Evolutionary conservation across 257 asterid genomes (phyloP).

Genomic region (Scutellaria minor): DNA sequence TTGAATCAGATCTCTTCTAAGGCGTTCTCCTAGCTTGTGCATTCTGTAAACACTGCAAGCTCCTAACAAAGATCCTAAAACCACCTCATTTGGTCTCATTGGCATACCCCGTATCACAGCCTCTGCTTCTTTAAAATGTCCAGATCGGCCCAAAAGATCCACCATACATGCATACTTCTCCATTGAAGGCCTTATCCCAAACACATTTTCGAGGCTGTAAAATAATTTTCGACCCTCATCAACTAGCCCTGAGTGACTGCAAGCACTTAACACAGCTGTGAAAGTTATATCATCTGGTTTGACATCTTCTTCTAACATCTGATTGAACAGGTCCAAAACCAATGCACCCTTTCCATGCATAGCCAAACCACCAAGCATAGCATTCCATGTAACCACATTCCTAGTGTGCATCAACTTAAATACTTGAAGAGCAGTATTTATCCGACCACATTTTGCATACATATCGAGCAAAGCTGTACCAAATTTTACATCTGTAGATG

Average conservation of each 20-base stretch:
- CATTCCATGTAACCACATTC: conserved; percentile 72
- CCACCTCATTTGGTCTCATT: conserved; percentile 79
- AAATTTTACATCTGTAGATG: conserved; percentile 53
- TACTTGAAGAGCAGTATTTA: conserved; percentile 53
- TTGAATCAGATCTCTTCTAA: conserved; percentile 53
- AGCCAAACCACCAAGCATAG: conserved; percentile 77
- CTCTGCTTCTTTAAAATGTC: conserved; percentile 74
- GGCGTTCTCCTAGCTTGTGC: conserved; percentile 57
- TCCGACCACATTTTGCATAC: conserved; percentile 87
- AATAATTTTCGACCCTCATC: conserved; percentile 67
- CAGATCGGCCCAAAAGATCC: conserved; percentile 80
- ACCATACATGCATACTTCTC: conserved; percentile 82
- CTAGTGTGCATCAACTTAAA: conserved; percentile 49
- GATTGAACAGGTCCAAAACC: conserved; percentile 55
- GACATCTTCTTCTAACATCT: conserved; percentile 61
- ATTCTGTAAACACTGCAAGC: conserved; percentile 64
- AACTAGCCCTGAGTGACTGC: conserved; percentile 87
- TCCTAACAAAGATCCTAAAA: conserved; percentile 79
- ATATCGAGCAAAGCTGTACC: conserved; percentile 75
- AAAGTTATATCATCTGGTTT: conserved; percentile 71
- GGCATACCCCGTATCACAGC: conserved; percentile 63
- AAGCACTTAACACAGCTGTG: conserved; percentile 75
- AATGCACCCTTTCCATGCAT: conserved; percentile 76
- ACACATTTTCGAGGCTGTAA: conserved; percentile 48
- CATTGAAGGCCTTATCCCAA: conserved; percentile 62